These are phyloP conservation scores for Mallotus repandus DNA, from an alignment of 441 rosid species.

Conservation along the genomic window DNA sequence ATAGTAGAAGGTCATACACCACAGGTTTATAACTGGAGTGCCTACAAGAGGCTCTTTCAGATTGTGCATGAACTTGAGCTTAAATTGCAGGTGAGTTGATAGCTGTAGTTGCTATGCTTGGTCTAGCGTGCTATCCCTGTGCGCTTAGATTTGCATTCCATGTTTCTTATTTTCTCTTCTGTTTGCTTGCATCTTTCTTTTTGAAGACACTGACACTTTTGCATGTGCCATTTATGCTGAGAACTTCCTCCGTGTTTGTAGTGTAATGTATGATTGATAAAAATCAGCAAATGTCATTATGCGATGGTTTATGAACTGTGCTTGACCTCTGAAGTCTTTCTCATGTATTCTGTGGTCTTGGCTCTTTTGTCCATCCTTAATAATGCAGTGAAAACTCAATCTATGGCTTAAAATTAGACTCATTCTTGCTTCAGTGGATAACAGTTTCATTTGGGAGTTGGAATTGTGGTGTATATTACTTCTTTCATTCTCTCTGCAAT, in stretches of 20 bases:
- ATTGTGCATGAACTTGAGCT: slow-evolving; percentile 76
- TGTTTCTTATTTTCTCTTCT: not conserved
- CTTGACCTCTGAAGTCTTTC: not conserved
- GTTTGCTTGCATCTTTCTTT: not conserved
- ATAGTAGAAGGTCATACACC: slow-evolving; percentile 92
- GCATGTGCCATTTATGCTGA: too few relatives aligned
- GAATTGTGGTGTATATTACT: not conserved
- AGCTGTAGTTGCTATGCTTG: not conserved
- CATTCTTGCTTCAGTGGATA: not conserved
- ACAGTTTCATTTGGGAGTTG: slow-evolving; percentile 1
- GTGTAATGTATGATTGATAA: too few relatives aligned
- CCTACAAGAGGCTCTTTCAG: slow-evolving; percentile 80
- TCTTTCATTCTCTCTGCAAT: not conserved
- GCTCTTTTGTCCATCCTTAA: not conserved
- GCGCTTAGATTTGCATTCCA: not conserved
- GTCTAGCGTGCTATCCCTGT: not conserved
- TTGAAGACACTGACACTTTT: too few relatives aligned
- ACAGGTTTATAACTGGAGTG: slow-evolving; percentile 89
- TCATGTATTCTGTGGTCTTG: not conserved
- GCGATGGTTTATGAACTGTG: not conserved
- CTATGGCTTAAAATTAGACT: not conserved
- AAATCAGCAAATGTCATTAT: not conserved
- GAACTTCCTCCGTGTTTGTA: too few relatives aligned
- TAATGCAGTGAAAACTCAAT: not conserved
- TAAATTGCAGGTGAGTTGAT: slow-evolving; percentile 70